Evolutionary conservation across 2,329 filamentous ascomycete species (phyloP).

Genomic region (Alternaria novae-zelandiae): DNA sequence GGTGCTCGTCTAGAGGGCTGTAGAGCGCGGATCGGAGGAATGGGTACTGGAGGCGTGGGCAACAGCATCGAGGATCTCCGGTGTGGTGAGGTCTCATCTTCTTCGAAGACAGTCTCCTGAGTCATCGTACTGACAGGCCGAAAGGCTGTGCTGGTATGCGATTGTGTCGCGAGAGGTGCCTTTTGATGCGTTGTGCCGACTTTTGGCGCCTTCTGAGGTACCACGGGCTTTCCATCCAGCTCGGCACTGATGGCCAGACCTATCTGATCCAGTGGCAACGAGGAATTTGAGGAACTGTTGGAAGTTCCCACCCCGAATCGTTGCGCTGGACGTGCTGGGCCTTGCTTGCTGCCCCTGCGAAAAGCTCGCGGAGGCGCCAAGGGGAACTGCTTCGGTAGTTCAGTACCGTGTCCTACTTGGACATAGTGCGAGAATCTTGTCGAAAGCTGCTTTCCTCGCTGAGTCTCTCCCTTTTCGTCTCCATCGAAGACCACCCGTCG

Average conservation of each 20-base stretch:
- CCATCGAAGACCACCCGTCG: conserved; percentile 24
- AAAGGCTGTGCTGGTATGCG: conserved; percentile 10
- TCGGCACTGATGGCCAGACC: conserved; percentile 48
- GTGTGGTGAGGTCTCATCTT: conserved; percentile 34
- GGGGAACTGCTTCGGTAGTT: conserved; percentile 21
- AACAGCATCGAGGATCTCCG: conserved; percentile 37
- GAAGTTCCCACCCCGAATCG: conserved; percentile 29
- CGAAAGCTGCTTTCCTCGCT: conserved; percentile 19
- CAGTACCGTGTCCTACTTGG: conserved; percentile 9
- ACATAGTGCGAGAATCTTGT: conserved; percentile 33
- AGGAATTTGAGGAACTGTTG: conserved; percentile 27
- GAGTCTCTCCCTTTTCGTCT: conserved; percentile 30
- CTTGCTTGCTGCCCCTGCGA: conserved; percentile 7
- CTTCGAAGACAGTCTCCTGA: conserved; percentile 48
- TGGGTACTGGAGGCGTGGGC: conserved; percentile 40
- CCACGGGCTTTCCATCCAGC: conserved; percentile 33
- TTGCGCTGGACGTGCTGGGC: conserved; percentile 16
- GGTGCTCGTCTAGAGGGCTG: conserved; percentile 36
- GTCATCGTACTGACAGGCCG: conserved; percentile 43
- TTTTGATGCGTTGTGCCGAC: conserved; percentile 9
- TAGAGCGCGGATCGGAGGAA: conserved; percentile 43
- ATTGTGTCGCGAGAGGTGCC: conserved; percentile 4
- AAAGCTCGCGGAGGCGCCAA: conserved; percentile 22
- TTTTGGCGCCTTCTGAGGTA: conserved; percentile 11
- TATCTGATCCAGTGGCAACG: conserved; percentile 42